phyloP scores from a whole-genome alignment of 2,329 filamentous ascomycete genomes.

The Sarocladium brachiariae region DNA sequence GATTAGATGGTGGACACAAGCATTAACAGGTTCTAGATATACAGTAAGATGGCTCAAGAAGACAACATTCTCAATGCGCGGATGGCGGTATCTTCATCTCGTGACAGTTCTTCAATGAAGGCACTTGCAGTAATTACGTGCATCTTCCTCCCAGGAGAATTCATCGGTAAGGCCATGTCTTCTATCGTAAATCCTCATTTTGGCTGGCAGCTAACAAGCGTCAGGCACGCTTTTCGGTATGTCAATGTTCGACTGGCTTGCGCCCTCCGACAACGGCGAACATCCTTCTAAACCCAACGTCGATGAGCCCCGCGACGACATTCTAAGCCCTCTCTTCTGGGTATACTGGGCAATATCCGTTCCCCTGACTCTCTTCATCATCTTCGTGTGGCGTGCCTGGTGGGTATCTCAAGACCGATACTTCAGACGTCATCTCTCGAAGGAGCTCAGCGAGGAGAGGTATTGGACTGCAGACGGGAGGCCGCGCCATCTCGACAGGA shows the following conservation, averaged over 20 bases:
- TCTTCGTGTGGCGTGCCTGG: constrained; percentile 37
- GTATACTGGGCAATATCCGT: constrained; percentile 39
- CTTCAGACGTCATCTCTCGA: constrained; percentile 37
- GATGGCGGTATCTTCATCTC: constrained; percentile 32
- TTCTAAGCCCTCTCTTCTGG: constrained; percentile 36
- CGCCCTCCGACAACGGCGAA: constrained; percentile 22
- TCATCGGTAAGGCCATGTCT: constrained; percentile 28
- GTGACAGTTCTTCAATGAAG: constrained; percentile 41
- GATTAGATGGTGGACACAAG: neutral
- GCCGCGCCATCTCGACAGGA: constrained; percentile 33
- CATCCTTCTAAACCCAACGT: neutral
- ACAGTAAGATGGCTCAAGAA: constrained; percentile 42
- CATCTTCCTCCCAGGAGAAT: constrained; percentile 40
- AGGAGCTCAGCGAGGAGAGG: constrained; percentile 39
- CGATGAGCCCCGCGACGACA: constrained; percentile 14
- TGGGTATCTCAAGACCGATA: constrained; percentile 41
- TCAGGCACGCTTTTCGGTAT: constrained; percentile 37
- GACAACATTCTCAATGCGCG: constrained; percentile 38
- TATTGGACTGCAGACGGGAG: constrained; percentile 40
- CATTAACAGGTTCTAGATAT: constrained; percentile 27
- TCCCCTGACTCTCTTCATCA: constrained; percentile 35
- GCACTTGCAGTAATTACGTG: constrained; percentile 40
- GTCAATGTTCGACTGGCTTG: constrained; percentile 41
- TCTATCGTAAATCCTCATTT: constrained; percentile 32
- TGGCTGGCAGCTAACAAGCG: constrained; percentile 18